Conservation (phyloP, 305 asterid genomes). For the Fraxinus nigra region DNA sequence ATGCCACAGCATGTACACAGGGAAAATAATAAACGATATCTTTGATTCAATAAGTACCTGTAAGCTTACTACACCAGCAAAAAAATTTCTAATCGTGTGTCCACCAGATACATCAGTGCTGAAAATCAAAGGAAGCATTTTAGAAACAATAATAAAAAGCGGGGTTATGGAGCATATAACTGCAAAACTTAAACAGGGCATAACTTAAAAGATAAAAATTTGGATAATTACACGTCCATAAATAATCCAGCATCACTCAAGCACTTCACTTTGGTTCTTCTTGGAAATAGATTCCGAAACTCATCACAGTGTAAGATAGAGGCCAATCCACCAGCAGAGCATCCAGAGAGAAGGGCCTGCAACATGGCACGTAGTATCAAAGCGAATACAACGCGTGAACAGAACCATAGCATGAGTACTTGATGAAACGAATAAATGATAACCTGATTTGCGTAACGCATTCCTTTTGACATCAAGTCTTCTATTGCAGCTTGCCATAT, state of each 20-base stretch:
- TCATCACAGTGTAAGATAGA: slow-evolving; percentile 62
- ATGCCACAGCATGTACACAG: neutral
- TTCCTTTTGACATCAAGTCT: slow-evolving; percentile 59
- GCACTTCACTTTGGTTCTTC: slow-evolving; percentile 66
- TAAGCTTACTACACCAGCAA: slow-evolving; percentile 48
- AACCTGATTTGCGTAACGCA: slow-evolving; percentile 54
- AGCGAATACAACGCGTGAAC: neutral
- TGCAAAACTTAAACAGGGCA: slow-evolving; percentile 4
- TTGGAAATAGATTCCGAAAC: slow-evolving; percentile 45
- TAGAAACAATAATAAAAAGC: neutral
- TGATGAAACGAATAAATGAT: neutral
- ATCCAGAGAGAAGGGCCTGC: slow-evolving; percentile 68
- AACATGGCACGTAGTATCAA: slow-evolving; percentile 10
- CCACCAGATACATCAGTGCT: slow-evolving; percentile 59
- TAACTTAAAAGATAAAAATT: slow-evolving; percentile 8
- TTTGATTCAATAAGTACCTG: slow-evolving; percentile 42
- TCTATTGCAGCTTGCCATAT: slow-evolving; percentile 57
- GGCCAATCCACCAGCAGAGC: slow-evolving; percentile 76
- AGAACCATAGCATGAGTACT: neutral
- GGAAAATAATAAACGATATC: neutral
- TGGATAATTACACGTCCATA: slow-evolving; percentile 53
- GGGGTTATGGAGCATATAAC: neutral
- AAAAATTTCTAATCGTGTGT: slow-evolving; percentile 45
- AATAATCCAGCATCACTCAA: slow-evolving; percentile 64
- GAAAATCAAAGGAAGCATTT: slow-evolving; percentile 24